These are phyloP conservation scores for Ilex asprella DNA, from an alignment of 257 asterid genomes.

Conservation along the genomic window DNA sequence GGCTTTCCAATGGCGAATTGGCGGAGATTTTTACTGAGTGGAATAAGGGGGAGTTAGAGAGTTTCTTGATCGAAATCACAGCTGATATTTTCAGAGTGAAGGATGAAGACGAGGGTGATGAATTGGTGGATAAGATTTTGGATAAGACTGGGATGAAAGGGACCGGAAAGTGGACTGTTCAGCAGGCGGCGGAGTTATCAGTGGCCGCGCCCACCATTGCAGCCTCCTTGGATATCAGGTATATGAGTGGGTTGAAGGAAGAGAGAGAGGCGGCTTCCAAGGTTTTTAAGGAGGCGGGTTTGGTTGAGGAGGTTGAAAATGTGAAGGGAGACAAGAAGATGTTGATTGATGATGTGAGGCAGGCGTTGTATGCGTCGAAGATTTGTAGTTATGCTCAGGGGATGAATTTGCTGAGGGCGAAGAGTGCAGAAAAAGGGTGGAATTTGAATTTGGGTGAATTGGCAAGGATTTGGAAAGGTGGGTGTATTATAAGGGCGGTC, in stretches of 20 bases:
- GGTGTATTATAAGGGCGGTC: conserved; percentile 89
- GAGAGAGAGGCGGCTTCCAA: conserved; percentile 58
- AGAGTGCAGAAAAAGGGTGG: conserved; percentile 88
- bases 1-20: conserved; percentile 52
- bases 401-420: conserved; percentile 79
- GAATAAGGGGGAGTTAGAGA: conserved; percentile 83
- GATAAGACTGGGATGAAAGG: conserved; percentile 91
- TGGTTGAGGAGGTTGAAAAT: conserved; percentile 41
- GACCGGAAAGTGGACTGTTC: conserved; percentile 95
- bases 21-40: conserved; percentile 71
- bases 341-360: conserved; percentile 90
- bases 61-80: conserved; percentile 80
- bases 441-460: conserved; percentile 79
- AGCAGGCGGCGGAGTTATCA: conserved; percentile 91
- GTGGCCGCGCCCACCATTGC: conserved; percentile 94
- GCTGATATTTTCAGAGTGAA: conserved; percentile 67
- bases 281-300: conserved; percentile 56
- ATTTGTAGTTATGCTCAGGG: conserved; percentile 96
- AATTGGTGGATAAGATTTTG: conserved; percentile 75
- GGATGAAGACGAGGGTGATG: conserved; percentile 52
- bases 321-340: conserved; percentile 45
- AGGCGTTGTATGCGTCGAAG: conserved; percentile 85
- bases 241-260: conserved; percentile 84
- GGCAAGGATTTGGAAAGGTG: conserved; percentile 96
- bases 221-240: conserved; percentile 72